Evolutionary conservation across 495 filamentous ascomycete species (phyloP), one percentile per base, ranked within the genome.

Genomic region (Cladorrhinum samala): DNA sequence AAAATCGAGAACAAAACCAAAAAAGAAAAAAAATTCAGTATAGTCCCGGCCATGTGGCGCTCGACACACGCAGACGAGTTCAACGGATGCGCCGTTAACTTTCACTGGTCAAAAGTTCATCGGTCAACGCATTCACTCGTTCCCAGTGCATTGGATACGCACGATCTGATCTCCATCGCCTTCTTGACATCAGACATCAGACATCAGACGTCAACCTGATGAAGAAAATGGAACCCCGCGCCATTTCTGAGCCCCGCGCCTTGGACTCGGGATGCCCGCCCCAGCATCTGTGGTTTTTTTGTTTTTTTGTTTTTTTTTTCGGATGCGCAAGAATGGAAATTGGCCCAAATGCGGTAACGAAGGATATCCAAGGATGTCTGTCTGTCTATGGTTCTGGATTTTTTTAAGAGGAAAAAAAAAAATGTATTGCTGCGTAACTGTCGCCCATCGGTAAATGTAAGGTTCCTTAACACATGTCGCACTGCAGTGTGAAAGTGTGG

Each of bases 161-260:
- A n/a, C 39, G 6, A 8, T 41, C 39, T 18, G 17, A n/a, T 41
- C 13, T 33, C 27, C 27, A 33, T 41, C 17, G 11, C 9, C 45
- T 14, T 47, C 21, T 9, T 46, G 3, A 14, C 1, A 27, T n/a
- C n/a, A n/a, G n/a, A n/a, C n/a, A n/a, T n/a, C n/a, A n/a, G n/a
- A n/a, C n/a, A n/a, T n/a, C n/a, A n/a, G 23, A n/a, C 19, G 6
- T 45, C 1, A 9, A 24, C 16, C 13, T 45, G 6, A 23, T 20
- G 23, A 23, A 45, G 23, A 45, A 21, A 20, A 9, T 14, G 16
- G 43, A 21, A 46, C 45, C 45, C 45, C 45, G n/a, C n/a, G 44
- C 52, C n/a, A 43, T 37, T 46, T 38, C 46, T 14, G 20, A 49
- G 39, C 53, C 53, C 53, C 53, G 53, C 53, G 44, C 53, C 41